A percentile compares a stretch with the other conserved stretches of the same genome.
Evolutionary conservation across 129 eudicot genomes (phyloP).

Genomic region (Scalesia atractyloides): DNA sequence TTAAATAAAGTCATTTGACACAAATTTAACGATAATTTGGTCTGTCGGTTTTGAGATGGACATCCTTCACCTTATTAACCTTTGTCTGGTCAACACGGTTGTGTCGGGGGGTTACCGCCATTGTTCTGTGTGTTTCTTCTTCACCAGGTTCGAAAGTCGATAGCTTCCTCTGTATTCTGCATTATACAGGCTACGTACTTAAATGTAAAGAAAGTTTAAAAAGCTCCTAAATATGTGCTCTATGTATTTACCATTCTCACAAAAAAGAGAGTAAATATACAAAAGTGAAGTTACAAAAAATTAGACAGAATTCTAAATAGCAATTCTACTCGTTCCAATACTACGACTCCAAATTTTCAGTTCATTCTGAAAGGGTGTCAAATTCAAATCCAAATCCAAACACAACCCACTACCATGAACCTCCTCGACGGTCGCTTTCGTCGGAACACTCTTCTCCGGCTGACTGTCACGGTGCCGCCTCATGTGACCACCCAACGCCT

Average conservation of each 20-base stretch:
- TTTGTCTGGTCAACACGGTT: too few species aligned
- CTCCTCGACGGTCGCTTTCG: background rate
- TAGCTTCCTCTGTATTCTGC: too few species aligned
- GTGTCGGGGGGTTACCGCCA: too few species aligned
- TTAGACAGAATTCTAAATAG: slow-evolving; percentile 4
- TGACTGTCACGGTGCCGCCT: slow-evolving; percentile 49
- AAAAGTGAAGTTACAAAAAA: background rate
- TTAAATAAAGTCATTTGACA: too few species aligned
- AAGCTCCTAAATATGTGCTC: background rate
- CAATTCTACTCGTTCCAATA: slow-evolving; percentile 28
- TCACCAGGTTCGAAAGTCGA: too few species aligned
- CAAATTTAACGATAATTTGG: too few species aligned
- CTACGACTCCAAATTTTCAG: slow-evolving; percentile 27
- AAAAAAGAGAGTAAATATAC: background rate
- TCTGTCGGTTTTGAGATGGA: too few species aligned
- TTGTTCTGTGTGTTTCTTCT: too few species aligned
- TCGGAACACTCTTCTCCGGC: slow-evolving; percentile 12
- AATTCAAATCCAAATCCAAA: slow-evolving; percentile 37
- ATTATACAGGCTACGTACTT: too few species aligned
- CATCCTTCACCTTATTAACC: too few species aligned
- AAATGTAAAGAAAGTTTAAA: background rate
- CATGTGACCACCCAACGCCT: slow-evolving; percentile 78
- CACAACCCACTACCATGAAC: slow-evolving; percentile 30
- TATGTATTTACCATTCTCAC: background rate
- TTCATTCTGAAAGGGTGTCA: slow-evolving; percentile 46